These are phyloP conservation scores for Achlya hypogyna DNA, from an alignment of 352 stramenopile genomes.

Conservation along the genomic window DNA sequence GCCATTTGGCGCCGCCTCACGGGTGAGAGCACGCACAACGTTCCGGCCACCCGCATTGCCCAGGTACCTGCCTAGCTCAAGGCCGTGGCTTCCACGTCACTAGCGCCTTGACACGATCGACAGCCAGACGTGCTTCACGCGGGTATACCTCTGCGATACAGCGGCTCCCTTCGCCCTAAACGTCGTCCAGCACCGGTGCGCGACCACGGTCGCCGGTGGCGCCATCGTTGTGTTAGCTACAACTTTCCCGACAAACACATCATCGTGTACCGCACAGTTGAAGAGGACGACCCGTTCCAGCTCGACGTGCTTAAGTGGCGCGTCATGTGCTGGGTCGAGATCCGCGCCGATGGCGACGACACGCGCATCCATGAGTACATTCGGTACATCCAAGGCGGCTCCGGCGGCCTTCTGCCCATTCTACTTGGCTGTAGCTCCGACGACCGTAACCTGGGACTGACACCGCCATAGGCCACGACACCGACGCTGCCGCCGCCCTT, in stretches of 20 bases:
- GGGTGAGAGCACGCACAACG: conserved; percentile 14
- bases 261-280: conserved; percentile 17
- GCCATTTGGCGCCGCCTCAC: conserved; percentile 15
- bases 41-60: background rate
- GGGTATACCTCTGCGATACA: conserved; percentile 14
- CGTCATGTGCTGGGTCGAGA: conserved; percentile 16
- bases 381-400: conserved; percentile 11
- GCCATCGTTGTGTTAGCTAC: background rate
- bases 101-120: conserved; percentile 19
- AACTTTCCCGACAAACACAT: conserved; percentile 3
- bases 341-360: conserved; percentile 4
- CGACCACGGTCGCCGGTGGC: background rate
- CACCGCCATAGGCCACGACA: background rate
- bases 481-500: background rate
- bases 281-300: background rate
- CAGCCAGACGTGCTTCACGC: background rate
- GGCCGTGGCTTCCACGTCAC: too few species aligned
- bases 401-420: background rate
- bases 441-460: background rate
- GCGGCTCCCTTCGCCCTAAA: conserved; percentile 13
- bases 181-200: conserved; percentile 15
- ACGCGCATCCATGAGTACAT: conserved; percentile 16
- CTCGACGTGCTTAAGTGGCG: conserved; percentile 16
- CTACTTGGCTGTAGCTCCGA: conserved; percentile 11
- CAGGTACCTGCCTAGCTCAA: conserved; percentile 7